Evolutionary conservation across 257 asterid species (phyloP), one percentile per base, ranked within the genome.

Genomic region (Nicotiana tomentosiformis): DNA sequence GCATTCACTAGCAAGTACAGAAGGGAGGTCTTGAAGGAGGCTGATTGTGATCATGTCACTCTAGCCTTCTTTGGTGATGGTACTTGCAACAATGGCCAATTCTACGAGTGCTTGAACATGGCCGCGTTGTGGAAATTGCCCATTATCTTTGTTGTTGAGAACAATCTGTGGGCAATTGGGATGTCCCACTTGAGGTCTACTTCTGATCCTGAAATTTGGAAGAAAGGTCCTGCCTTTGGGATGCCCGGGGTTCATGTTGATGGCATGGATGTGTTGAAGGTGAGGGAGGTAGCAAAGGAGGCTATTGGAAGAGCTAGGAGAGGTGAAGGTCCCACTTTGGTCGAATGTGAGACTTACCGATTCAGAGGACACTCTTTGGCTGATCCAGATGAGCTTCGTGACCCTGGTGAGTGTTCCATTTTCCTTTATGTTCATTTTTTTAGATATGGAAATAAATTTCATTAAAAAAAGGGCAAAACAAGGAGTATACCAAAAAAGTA

Each of bases 361-460:
- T 96, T 93, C 84, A 93, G 98, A 88, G 98, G 99, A 62, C 98
- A 94, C 91, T 96, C 99, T 83, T 91, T 93, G 92, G 99, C 98
- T 23, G 99, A 96, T 77, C 98, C 98, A 5, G 98, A 96, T 87
- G 98, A 96, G 95, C 94, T 96, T 18, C 99, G 98, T 90, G 97
- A 96, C 91, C 98, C 98, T 53, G 93, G 98, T 96, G 74, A 91
- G 93, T 81, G 14, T 66, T 67, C 61, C 46, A 11, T 32, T 77
- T 65, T 65, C 81, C 17, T 57, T 60, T 57, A 37, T 56, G 77
- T 65, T 37, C 32, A 3, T 58, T 35, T 55, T 3, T 32, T 32
- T 3, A 32, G 35, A 32, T 32, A 32, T 32, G 35, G 35, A 32
- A 32, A 32, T 32, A 32, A 32, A 3, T 32, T 32, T 32, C 35